Base-by-base conservation (phyloP, 164 flowering plant genomes). In the Nelumbo lutea region DNA sequence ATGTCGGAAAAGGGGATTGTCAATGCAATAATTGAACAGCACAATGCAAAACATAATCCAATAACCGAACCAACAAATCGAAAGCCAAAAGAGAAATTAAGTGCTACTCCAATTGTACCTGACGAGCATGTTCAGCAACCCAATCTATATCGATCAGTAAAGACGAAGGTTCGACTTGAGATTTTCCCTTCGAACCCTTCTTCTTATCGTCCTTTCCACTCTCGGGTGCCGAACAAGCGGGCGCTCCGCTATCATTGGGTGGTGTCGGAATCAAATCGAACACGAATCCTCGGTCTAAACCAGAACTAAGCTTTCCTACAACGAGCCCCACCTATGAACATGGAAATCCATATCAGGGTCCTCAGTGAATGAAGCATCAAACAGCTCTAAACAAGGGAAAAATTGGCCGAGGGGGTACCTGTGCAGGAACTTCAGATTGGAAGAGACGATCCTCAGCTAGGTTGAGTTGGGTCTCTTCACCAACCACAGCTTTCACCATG, bases 91-190 rank as follows among this genome's bases (percentile, higher is more conserved):
- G 9, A 42, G 9, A 48, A n/a, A 51, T 42, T n/a, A 44, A 5
- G 13, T 42, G 64, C 38, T 3, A n/a, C 27, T 9, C 15, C 2
- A 47, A 15, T 44, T 44, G 3, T 14, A 90, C 98, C 94, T 93
- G 97, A 44, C 96, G 90, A 68, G 96, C 91, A 45, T 91, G 97
- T 70, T 94, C 97, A 57, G 88, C 84, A 39, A 94, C 86, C 98
- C 98, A 94, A 71, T 87, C 97, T 9, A 70, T 57, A 73, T 93
- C 98, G 55, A 94, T 83, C 27, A 70, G 71, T 72, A 94, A 67
- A 8, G 87, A 78, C 5, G 89, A 69, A 27, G 72, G 48, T 1
- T 76, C 77, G 6, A 42, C 41, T 60, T 70, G 88, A 5, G 83
- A 67, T 70, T 90, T 91, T 3, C 80, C 72, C 76, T 83, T 90